Base-by-base conservation (phyloP, 805 yeast genomes). In the Candida tammaniensis region DNA sequence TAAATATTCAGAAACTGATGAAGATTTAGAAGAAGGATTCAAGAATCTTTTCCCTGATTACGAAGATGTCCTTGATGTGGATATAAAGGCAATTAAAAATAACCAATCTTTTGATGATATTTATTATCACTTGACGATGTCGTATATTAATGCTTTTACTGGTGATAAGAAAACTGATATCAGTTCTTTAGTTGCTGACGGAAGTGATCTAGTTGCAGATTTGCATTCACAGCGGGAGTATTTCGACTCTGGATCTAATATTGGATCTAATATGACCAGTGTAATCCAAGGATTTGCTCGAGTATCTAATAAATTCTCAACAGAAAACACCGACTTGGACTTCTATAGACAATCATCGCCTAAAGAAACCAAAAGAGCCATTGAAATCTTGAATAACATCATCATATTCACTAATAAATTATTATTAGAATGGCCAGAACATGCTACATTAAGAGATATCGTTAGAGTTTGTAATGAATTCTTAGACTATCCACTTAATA, bases 381-480 rank as follows among this genome's bases (percentile, higher is more conserved):
- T 80, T 27, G 51, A 47, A 1, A 50, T 82, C 1, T 58, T 64
- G 3, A 54, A 75, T 1, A 42, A 46, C 0, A 38, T 66, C 7
- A 42, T 52, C 25, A 39, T 38, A 5, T 45, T 49, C 11, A 76
- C 78, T 3, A 43, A 54, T 6, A 61, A 59, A 4, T 55, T 86
- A 9, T 55, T 82, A 9, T 59, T 58, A 17, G 77, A 80, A 50
- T 93, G 96, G 96, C 97, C 98, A 0, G 98, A 94, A 49, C 96
- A 94, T 64, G 93, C 93, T 0, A 87, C 95, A 0, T 61, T 93
- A 32, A 80, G 72, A 38, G 86, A 82, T 14, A 68, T 91, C 30
- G 55, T 64, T 24, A 64, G 81, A 40, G 77, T 81, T 7, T 74
- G 84, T 43, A 59, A 68, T 11, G 98, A 89, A 52, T 74, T 83